Conservation (phyloP, 495 filamentous ascomycete species). For the Penicillium paxilli region DNA sequence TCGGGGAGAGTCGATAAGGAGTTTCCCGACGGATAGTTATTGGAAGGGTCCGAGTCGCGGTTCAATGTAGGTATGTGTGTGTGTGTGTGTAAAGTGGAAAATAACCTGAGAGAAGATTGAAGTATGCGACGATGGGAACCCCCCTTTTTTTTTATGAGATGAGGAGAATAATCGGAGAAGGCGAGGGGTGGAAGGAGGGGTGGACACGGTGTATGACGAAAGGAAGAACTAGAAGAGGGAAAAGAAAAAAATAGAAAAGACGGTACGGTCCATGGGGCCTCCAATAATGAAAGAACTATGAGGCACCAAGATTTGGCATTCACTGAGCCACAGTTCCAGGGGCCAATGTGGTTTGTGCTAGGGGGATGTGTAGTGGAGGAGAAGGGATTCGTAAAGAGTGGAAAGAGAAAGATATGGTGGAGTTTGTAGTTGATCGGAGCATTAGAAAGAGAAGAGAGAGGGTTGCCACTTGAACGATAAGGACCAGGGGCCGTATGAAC, state of each 20-base stretch:
- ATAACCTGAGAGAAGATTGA: neutral
- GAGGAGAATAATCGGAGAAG: constrained; percentile 19
- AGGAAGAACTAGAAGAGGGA: constrained; percentile 13
- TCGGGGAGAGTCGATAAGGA: neutral
- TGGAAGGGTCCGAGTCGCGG: neutral
- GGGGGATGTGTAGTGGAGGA: constrained; percentile 4
- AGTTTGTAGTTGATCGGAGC: constrained; percentile 19
- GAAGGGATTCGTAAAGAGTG: neutral
- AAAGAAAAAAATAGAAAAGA: constrained; percentile 22
- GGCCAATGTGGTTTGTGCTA: neutral
- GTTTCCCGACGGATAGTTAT: neutral
- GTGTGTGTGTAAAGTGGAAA: no score
- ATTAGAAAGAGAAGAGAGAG: constrained; percentile 21
- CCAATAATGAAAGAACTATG: constrained; percentile 21
- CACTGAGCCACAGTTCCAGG: constrained; percentile 24
- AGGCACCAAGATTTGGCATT: constrained; percentile 10
- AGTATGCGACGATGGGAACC: neutral
- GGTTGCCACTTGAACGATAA: constrained; percentile 26
- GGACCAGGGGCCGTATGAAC: constrained; percentile 4
- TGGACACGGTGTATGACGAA: constrained; percentile 21
- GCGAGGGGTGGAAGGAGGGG: constrained; percentile 26
- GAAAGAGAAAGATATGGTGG: neutral
- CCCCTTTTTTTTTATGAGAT: constrained; percentile 12
- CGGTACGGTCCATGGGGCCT: constrained; percentile 25
- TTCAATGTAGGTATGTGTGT: no score